These are phyloP conservation scores for Talaromyces adpressus DNA, from an alignment of 495 filamentous ascomycete genomes.

Conservation along the genomic window DNA sequence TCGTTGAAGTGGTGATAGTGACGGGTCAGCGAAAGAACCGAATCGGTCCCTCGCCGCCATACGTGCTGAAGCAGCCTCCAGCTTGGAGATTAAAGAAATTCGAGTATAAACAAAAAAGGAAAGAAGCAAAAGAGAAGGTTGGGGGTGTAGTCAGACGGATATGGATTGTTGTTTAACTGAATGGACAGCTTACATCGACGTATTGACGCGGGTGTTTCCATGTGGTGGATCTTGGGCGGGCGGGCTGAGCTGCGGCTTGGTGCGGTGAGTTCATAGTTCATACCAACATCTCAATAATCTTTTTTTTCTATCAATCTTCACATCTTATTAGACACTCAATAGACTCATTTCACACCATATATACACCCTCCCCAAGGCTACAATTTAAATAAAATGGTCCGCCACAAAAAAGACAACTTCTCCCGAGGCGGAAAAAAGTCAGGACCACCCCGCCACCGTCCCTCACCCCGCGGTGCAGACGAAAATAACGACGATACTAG, in stretches of 20 bases:
- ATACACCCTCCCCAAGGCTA: background rate
- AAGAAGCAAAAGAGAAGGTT: background rate
- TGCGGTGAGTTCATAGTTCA: background rate
- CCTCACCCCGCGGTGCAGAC: slow-evolving; percentile 30
- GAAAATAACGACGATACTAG: slow-evolving; percentile 29
- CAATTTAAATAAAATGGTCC: slow-evolving; percentile 58
- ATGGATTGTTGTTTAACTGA: background rate
- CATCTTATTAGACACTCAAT: background rate
- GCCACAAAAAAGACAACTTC: slow-evolving; percentile 90
- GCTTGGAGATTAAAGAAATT: slow-evolving; percentile 24
- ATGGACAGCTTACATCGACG: background rate
- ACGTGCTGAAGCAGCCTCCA: slow-evolving; percentile 95
- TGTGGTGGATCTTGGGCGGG: slow-evolving; percentile 1
- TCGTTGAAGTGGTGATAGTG: slow-evolving; percentile 79
- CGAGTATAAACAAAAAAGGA: slow-evolving; percentile 7
- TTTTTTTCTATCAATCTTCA: background rate
- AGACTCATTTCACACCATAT: background rate
- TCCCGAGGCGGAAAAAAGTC: slow-evolving; percentile 61
- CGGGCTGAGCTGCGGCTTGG: background rate
- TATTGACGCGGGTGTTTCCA: background rate
- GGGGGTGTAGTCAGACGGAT: background rate
- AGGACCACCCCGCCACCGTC: slow-evolving; percentile 41
- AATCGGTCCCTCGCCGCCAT: slow-evolving; percentile 96
- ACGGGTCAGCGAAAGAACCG: slow-evolving; percentile 69
- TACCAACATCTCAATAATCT: background rate